phyloP scores from a whole-genome alignment of 306 rosid species.

The Echinosophora koreensis region DNA sequence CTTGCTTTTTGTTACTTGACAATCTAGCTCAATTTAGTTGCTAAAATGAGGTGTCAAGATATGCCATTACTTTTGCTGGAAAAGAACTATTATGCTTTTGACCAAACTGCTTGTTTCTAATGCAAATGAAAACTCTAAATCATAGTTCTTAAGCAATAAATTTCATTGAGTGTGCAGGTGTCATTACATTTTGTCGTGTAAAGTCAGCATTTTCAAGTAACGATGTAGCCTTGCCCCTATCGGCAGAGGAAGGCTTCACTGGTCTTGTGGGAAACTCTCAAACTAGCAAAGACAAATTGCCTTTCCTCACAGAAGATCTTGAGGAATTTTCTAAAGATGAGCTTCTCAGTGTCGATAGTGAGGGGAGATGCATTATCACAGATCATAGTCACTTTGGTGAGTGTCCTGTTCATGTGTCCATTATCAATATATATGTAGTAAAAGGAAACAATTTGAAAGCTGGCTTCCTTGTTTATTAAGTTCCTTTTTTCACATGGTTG shows the following conservation, averaged over 20 bases:
- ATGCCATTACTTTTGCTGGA: not conserved
- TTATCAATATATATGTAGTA: not conserved
- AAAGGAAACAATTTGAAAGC: not conserved
- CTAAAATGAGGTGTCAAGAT: slow-evolving; percentile 7
- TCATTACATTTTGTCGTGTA: slow-evolving; percentile 90
- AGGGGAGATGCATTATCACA: slow-evolving; percentile 85
- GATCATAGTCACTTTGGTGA: slow-evolving; percentile 91
- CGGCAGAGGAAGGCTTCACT: slow-evolving; percentile 89
- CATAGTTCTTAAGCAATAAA: not conserved
- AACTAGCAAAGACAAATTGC: slow-evolving; percentile 50
- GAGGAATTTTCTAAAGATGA: slow-evolving; percentile 75
- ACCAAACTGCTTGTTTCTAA: slow-evolving; percentile 23
- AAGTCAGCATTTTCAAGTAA: slow-evolving; percentile 79
- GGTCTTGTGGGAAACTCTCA: slow-evolving; percentile 62
- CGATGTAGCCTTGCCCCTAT: slow-evolving; percentile 76
- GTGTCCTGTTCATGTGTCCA: slow-evolving; percentile 22
- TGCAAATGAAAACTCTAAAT: slow-evolving; percentile 11
- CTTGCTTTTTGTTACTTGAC: not conserved
- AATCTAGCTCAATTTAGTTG: slow-evolving; percentile 5
- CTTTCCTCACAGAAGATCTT: slow-evolving; percentile 55
- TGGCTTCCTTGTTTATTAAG: slow-evolving; percentile 2
- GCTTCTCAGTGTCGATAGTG: slow-evolving; percentile 77
- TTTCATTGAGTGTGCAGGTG: slow-evolving; percentile 63
- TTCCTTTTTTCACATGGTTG: not conserved
- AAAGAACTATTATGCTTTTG: not conserved